A percentile compares a stretch with the other conserved stretches of the same genome.
Evolutionary conservation across 2,329 filamentous ascomycete genomes (phyloP).

Genomic region (Cladobotryum mycophilum): DNA sequence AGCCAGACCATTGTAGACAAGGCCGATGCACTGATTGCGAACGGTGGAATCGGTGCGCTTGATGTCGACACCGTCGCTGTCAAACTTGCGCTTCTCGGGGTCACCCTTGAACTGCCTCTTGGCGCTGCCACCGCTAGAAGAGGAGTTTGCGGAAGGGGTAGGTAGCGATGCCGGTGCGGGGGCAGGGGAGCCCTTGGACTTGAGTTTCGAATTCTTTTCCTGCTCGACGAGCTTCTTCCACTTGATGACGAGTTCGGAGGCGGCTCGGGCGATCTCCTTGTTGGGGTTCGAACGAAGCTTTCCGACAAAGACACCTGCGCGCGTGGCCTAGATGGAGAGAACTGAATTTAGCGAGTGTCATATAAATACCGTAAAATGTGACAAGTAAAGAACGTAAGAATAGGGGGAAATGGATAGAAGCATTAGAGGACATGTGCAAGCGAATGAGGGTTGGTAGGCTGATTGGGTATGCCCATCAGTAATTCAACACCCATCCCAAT

Average conservation of each 20-base stretch:
- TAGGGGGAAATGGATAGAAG: not conserved
- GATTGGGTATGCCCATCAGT: too few species aligned
- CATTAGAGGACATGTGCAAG: not conserved
- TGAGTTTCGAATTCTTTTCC: conserved; percentile 46
- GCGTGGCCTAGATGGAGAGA: conserved; percentile 55
- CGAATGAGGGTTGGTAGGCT: too few species aligned
- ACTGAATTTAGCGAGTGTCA: not conserved
- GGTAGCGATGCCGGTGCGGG: conserved; percentile 41
- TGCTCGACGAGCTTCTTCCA: conserved; percentile 76
- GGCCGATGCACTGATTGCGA: conserved; percentile 79
- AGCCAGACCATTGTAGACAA: conserved; percentile 87
- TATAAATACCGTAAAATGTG: not conserved
- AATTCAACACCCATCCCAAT: not conserved
- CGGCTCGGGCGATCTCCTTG: conserved; percentile 72
- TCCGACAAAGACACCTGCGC: conserved; percentile 83
- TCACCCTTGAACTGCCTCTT: conserved; percentile 52
- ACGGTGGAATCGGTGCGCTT: conserved; percentile 66
- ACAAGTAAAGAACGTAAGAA: not conserved
- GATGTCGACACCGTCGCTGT: conserved; percentile 72
- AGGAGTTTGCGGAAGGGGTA: conserved; percentile 47
- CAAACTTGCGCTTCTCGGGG: conserved; percentile 74
- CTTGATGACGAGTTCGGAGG: conserved; percentile 77
- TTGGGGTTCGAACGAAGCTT: conserved; percentile 71
- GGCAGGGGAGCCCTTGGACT: conserved; percentile 28
- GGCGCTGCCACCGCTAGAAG: conserved; percentile 31